Evolutionary conservation across 116 monocot genomes (phyloP).

Genomic region (Posidonia oceanica): DNA sequence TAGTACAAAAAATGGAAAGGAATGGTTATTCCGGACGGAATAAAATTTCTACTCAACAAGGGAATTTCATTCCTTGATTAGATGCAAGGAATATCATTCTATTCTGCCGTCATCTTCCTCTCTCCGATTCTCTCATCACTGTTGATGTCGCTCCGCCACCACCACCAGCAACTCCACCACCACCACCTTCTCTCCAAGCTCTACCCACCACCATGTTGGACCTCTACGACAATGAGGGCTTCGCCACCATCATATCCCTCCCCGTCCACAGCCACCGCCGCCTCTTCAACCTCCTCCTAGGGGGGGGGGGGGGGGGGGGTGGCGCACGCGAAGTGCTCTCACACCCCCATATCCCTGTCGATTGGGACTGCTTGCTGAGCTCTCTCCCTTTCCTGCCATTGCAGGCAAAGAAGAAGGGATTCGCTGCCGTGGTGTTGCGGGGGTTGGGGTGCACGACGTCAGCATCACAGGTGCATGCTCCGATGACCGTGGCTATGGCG

Average conservation of each 20-base stretch:
- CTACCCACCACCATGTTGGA: background rate
- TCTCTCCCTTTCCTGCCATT: background rate
- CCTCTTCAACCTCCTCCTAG: background rate
- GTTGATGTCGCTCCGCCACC: too few species aligned
- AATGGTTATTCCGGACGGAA: too few species aligned
- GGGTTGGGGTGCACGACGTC: conserved; percentile 45
- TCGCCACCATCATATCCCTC: background rate
- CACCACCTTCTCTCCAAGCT: background rate
- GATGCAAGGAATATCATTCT: too few species aligned
- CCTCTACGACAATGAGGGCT: background rate
- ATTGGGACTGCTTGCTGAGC: conserved; percentile 7
- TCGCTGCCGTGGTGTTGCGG: conserved; percentile 27
- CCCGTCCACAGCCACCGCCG: background rate
- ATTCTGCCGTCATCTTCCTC: too few species aligned
- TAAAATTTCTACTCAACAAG: too few species aligned
- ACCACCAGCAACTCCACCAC: too few species aligned
- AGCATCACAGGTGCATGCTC: conserved; percentile 18
- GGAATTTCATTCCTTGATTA: too few species aligned
- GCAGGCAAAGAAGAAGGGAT: conserved; percentile 18
- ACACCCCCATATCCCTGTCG: background rate
- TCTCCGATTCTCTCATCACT: too few species aligned
- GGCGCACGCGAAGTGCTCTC: background rate
- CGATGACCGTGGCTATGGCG: conserved; percentile 10
- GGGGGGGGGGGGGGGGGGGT: background rate
- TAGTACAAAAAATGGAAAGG: too few species aligned